These are phyloP conservation scores for Astrothelium subdiscretum DNA, from an alignment of 495 filamentous ascomycete species.

Conservation along the genomic window DNA sequence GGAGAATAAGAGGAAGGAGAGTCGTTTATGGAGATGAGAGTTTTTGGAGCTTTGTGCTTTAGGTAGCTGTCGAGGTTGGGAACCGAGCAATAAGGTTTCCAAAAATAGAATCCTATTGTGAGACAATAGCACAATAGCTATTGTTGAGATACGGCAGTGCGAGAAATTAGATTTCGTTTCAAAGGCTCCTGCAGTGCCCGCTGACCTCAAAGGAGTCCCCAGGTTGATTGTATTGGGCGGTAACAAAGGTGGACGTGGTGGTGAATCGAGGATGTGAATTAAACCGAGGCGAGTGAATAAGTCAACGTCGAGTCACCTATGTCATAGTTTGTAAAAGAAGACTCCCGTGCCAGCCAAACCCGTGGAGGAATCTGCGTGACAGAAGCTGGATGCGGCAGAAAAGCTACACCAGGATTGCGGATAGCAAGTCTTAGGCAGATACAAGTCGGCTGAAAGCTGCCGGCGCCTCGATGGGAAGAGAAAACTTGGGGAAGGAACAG, in stretches of 20 bases:
- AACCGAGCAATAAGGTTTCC: conserved; percentile 3
- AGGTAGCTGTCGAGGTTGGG: neutral
- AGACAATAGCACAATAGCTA: conserved; percentile 2
- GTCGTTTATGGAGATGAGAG: neutral
- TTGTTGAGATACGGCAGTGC: neutral
- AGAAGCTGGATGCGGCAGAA: neutral
- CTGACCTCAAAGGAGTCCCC: conserved; percentile 19
- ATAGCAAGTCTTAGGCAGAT: neutral
- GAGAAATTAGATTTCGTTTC: neutral
- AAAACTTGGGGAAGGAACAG: neutral
- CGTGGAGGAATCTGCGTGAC: neutral
- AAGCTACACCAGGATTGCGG: neutral
- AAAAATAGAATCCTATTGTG: conserved; percentile 9
- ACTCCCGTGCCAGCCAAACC: neutral
- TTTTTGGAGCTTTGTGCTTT: neutral
- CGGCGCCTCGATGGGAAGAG: neutral
- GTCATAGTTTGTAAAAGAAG: neutral
- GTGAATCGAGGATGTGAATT: neutral
- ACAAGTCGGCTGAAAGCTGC: neutral
- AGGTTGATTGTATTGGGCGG: neutral
- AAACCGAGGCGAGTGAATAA: neutral
- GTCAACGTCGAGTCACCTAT: neutral
- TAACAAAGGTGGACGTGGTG: neutral
- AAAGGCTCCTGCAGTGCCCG: conserved; percentile 17
- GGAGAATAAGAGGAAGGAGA: neutral